Conservation (phyloP, 139 green algal species). For the Coelastrella sp. region DNA sequence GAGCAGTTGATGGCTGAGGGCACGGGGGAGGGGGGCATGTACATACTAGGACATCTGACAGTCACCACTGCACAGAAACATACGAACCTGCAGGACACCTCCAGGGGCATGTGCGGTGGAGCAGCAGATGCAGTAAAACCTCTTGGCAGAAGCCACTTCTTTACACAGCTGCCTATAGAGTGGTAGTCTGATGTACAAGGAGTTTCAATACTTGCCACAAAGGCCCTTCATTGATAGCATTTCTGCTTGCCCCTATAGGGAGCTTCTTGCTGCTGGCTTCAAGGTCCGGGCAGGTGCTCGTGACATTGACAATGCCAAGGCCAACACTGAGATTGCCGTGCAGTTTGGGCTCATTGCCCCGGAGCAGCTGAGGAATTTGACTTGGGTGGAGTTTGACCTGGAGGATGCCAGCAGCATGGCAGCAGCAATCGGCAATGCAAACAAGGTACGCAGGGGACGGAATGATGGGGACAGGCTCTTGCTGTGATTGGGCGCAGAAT, state of each 20-base stretch:
- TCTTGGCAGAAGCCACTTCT: no score
- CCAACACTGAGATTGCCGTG: conserved; percentile 60
- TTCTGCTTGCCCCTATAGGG: conserved; percentile 38
- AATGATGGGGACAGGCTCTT: not conserved
- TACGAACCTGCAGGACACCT: no score
- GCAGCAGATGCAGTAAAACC: not conserved
- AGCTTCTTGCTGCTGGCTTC: conserved; percentile 71
- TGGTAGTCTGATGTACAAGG: no score
- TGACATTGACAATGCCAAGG: conserved; percentile 67
- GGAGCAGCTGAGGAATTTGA: conserved; percentile 56
- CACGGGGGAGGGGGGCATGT: no score
- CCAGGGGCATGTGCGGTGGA: no score
- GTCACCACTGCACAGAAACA: no score
- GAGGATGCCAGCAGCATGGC: conserved; percentile 65
- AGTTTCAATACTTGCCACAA: no score
- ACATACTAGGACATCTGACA: no score
- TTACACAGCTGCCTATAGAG: no score
- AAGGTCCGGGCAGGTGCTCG: conserved; percentile 83
- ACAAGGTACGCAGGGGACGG: conserved; percentile 58
- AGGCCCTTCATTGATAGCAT: no score
- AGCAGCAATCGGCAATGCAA: conserved; percentile 75
- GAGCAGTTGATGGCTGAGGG: no score
- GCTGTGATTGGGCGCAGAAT: no score
- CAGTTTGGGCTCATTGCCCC: conserved; percentile 67
- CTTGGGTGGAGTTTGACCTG: conserved; percentile 79